These are phyloP conservation scores for Pythium monospermum DNA, from an alignment of 352 stramenopile genomes.

Conservation along the genomic window DNA sequence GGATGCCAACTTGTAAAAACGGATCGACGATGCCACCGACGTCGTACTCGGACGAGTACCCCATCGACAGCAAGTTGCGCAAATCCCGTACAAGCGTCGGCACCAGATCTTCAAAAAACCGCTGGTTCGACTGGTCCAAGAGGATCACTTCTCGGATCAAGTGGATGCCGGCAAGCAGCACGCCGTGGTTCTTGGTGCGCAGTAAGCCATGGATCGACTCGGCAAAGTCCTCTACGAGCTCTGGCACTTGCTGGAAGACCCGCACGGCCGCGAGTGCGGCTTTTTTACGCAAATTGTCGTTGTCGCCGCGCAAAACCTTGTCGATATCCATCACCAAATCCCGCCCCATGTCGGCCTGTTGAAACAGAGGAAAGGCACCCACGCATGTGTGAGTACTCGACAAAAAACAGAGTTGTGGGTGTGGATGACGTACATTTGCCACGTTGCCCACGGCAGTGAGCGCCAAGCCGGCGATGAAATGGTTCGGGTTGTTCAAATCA, in stretches of 20 bases:
- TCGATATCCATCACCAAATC: conserved; percentile 98
- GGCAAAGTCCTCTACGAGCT: conserved; percentile 98
- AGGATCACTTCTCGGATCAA: conserved; percentile 94
- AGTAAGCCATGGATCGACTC: conserved; percentile 94
- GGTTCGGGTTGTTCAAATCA: conserved; percentile 92
- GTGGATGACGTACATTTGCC: conserved; percentile 67
- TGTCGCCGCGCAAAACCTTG: conserved; percentile 88
- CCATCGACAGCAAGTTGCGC: conserved; percentile 96
- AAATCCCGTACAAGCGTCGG: conserved; percentile 82
- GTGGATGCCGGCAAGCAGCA: conserved; percentile 96
- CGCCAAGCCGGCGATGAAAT: conserved; percentile 95
- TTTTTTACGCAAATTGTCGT: conserved; percentile 98
- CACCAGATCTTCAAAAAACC: conserved; percentile 70
- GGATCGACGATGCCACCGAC: conserved; percentile 98
- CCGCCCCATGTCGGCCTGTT: conserved; percentile 94
- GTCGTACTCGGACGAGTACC: conserved; percentile 98
- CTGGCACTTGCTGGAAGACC: conserved; percentile 93
- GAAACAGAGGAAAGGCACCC: not conserved
- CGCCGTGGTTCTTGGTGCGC: conserved; percentile 94
- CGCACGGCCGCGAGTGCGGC: conserved; percentile 92
- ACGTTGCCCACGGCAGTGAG: conserved; percentile 98
- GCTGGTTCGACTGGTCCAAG: conserved; percentile 71
- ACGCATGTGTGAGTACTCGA: not conserved
- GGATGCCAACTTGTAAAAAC: conserved; percentile 93
- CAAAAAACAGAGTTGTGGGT: too few species aligned